Percentiles rank a stretch among this genome's conserved stretches.
Conservation (phyloP, 2,329 filamentous ascomycete genomes). For the Neoscytalidium dimidiatum region DNA sequence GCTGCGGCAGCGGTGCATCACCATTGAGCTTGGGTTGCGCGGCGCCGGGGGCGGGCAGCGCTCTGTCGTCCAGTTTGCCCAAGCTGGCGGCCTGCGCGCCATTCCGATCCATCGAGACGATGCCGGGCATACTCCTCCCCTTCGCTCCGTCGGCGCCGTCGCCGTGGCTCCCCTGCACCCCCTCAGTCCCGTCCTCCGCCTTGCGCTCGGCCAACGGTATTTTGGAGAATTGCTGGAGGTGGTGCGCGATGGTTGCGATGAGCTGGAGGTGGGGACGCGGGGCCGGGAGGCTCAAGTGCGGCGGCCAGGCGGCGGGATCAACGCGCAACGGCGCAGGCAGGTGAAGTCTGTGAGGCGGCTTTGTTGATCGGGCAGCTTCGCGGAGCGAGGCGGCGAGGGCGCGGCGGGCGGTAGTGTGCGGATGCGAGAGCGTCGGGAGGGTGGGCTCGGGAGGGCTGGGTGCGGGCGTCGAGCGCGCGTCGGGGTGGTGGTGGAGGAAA, state of each 20-base stretch:
- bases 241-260: not conserved
- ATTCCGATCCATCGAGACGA: conserved; percentile 51
- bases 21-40: conserved; percentile 19
- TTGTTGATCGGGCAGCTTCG: conserved; percentile 3
- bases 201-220: conserved; percentile 20
- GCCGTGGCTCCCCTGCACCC: conserved; percentile 28
- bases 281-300: conserved; percentile 10
- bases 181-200: conserved; percentile 18
- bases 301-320: conserved; percentile 12
- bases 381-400: not conserved
- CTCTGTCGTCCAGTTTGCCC: conserved; percentile 21
- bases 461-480: conserved; percentile 6
- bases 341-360: conserved; percentile 8
- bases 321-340: conserved; percentile 17
- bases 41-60: not conserved
- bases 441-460: not conserved
- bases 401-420: not conserved
- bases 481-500: conserved; percentile 6
- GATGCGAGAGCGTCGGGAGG: not conserved
- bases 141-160: conserved; percentile 33
- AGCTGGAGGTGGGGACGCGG: conserved; percentile 6
- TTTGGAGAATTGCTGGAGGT: conserved; percentile 11
- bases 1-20: conserved; percentile 8
- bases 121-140: conserved; percentile 48
- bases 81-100: conserved; percentile 37